Conservation (phyloP, 2,329 filamentous ascomycete species). For the Hymenoscyphus scutula region DNA sequence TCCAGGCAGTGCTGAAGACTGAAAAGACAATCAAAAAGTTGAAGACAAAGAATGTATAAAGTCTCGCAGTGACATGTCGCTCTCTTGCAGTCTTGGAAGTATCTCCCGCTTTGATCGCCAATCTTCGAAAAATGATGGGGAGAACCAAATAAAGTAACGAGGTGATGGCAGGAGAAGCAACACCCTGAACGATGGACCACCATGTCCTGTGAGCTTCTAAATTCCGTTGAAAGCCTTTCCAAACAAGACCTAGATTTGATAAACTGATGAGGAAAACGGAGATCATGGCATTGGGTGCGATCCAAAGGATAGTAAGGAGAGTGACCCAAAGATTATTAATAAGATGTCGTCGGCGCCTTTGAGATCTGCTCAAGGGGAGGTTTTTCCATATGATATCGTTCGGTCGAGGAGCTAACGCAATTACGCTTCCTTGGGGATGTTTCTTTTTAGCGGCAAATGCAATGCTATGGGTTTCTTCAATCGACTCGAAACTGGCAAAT, state of each 20-base stretch:
- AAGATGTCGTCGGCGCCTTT: slow-evolving; percentile 69
- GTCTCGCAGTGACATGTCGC: slow-evolving; percentile 82
- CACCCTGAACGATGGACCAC: slow-evolving; percentile 91
- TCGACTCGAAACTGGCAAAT: slow-evolving; percentile 89
- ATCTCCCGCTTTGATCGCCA: slow-evolving; percentile 82
- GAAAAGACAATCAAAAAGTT: slow-evolving; percentile 97
- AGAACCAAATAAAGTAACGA: slow-evolving; percentile 85
- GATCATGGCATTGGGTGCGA: slow-evolving; percentile 90
- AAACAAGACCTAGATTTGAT: slow-evolving; percentile 74
- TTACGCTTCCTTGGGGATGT: slow-evolving; percentile 72
- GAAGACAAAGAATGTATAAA: slow-evolving; percentile 95
- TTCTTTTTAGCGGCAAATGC: slow-evolving; percentile 80
- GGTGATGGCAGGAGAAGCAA: slow-evolving; percentile 81
- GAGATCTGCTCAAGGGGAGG: slow-evolving; percentile 66
- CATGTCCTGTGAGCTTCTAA: slow-evolving; percentile 61
- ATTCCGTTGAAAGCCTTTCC: slow-evolving; percentile 68
- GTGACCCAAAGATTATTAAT: slow-evolving; percentile 83
- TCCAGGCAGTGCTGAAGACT: slow-evolving; percentile 80
- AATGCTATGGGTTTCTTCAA: slow-evolving; percentile 82
- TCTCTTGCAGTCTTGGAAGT: slow-evolving; percentile 90
- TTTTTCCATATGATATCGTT: slow-evolving; percentile 98
- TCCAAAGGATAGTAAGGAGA: slow-evolving; percentile 79
- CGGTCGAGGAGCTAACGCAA: slow-evolving; percentile 78
- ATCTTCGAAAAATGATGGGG: slow-evolving; percentile 84
- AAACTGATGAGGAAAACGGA: slow-evolving; percentile 91